A percentile compares a stretch with the other conserved stretches of the same genome.
These are phyloP conservation scores for Leptographium flavum DNA, from an alignment of 2,329 filamentous ascomycete species.

Conservation along the genomic window DNA sequence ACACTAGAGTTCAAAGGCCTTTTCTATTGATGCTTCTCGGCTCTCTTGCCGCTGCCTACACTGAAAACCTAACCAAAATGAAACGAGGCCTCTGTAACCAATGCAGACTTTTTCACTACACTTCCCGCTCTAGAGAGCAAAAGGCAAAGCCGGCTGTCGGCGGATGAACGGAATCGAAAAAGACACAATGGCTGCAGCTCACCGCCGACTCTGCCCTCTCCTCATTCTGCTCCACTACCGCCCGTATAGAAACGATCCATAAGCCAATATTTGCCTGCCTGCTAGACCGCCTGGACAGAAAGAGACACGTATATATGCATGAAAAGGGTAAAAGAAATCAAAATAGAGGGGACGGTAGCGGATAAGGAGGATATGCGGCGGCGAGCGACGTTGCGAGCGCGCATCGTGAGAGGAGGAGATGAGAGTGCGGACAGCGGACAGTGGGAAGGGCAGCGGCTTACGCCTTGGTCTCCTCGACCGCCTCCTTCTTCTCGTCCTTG, in stretches of 20 bases:
- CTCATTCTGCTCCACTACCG: not conserved
- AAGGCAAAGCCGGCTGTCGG: too few relatives aligned
- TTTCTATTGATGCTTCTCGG: too few relatives aligned
- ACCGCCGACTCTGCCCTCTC: not conserved
- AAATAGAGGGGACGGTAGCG: not conserved
- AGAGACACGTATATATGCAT: slow-evolving; percentile 1
- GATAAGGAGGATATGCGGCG: not conserved
- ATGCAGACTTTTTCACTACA: too few relatives aligned
- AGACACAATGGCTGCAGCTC: not conserved
- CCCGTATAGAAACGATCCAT: not conserved
- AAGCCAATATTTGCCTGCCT: not conserved
- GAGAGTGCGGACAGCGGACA: not conserved
- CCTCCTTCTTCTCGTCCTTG: slow-evolving; percentile 31
- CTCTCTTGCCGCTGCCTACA: too few relatives aligned
- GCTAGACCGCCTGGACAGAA: not conserved
- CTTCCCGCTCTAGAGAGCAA: too few relatives aligned
- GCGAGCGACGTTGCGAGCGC: not conserved
- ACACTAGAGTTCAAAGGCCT: too few relatives aligned
- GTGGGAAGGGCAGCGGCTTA: not conserved
- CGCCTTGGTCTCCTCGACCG: slow-evolving; percentile 12
- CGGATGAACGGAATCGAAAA: too few relatives aligned
- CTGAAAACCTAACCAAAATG: too few relatives aligned
- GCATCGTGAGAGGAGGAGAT: not conserved
- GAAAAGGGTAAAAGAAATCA: not conserved
- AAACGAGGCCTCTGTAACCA: too few relatives aligned